Conservation (phyloP, 306 rosid species). For the Mimosa bimucronata region DNA sequence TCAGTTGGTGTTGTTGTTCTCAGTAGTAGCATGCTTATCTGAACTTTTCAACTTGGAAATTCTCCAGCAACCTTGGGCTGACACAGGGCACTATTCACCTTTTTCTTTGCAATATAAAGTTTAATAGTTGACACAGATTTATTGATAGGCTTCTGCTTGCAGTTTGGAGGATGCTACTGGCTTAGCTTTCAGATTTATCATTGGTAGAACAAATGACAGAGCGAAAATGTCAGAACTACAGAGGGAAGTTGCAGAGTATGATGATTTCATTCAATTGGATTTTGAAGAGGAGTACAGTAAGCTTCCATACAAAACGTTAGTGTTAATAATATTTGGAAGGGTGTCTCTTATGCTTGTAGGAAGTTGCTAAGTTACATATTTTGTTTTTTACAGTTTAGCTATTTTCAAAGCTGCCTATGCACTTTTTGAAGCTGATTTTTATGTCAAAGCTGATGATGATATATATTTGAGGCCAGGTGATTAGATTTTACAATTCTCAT, state of each 20-base stretch:
- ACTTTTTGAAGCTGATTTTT: conserved; percentile 82
- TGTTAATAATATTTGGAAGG: conserved; percentile 40
- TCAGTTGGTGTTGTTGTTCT: not conserved
- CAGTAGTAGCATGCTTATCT: not conserved
- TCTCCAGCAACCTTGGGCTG: conserved; percentile 11
- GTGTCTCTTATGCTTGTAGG: conserved; percentile 24
- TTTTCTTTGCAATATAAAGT: not conserved
- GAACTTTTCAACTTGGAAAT: not conserved
- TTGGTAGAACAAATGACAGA: conserved; percentile 74
- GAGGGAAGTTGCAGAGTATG: conserved; percentile 70
- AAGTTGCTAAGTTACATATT: conserved; percentile 34
- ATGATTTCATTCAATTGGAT: conserved; percentile 88
- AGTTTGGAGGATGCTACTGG: conserved; percentile 99
- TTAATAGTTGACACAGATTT: not conserved
- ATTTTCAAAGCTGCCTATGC: conserved; percentile 95
- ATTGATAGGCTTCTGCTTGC: conserved; percentile 45
- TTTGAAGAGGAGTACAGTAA: conserved; percentile 96
- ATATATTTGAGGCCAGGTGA: conserved; percentile 96
- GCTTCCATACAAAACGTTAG: conserved; percentile 99
- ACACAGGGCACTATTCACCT: not conserved
- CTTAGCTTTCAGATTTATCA: conserved; percentile 83
- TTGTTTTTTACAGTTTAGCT: conserved; percentile 70
- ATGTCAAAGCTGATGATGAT: conserved; percentile 97
- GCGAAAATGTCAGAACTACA: conserved; percentile 73
- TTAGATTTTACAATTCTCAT: conserved; percentile 16